phyloP scores from a whole-genome alignment of 2,329 filamentous ascomycete genomes.

The Diaporthe aspalathi region DNA sequence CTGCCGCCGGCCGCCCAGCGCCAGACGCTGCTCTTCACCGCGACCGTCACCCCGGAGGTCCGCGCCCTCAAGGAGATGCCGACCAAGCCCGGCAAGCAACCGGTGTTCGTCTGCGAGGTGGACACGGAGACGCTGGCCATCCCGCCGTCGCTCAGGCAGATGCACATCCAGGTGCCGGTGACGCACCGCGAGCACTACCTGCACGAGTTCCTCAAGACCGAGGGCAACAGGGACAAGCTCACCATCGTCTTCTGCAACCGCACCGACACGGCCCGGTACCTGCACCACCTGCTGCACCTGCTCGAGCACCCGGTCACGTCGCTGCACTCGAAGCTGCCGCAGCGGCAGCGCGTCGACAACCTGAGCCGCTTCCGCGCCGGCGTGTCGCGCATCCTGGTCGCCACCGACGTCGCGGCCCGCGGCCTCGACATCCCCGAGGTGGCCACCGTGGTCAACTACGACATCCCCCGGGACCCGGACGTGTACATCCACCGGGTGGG shows the following conservation, averaged over 20 bases:
- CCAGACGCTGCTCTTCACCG: conserved; percentile 97
- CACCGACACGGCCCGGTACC: conserved; percentile 85
- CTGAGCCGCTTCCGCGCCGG: conserved; percentile 90
- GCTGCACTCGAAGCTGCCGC: conserved; percentile 87
- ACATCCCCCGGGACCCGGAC: conserved; percentile 94
- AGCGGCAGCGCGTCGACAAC: conserved; percentile 87
- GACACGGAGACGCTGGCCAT: conserved; percentile 81
- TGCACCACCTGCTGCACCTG: conserved; percentile 88
- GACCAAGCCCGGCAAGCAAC: conserved; percentile 73
- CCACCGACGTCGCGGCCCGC: conserved; percentile 93
- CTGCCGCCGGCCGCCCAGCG: conserved; percentile 81
- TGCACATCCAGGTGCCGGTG: conserved; percentile 87
- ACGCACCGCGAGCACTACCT: conserved; percentile 96
- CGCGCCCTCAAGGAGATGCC: conserved; percentile 85
- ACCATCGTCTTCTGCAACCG: conserved; percentile 96
- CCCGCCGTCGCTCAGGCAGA: conserved; percentile 83
- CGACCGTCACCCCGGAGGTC: conserved; percentile 93
- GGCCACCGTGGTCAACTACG: conserved; percentile 91
- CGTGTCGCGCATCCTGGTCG: conserved; percentile 89
- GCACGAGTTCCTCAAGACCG: conserved; percentile 86
- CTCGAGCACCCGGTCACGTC: conserved; percentile 92
- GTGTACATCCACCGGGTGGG: conserved; percentile 98
- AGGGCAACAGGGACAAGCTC: conserved; percentile 78
- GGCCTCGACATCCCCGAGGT: conserved; percentile 97
- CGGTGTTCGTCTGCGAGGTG: conserved; percentile 90